These are phyloP conservation scores for Calonectria pauciramosa DNA, from an alignment of 2,329 filamentous ascomycete genomes.

Conservation along the genomic window DNA sequence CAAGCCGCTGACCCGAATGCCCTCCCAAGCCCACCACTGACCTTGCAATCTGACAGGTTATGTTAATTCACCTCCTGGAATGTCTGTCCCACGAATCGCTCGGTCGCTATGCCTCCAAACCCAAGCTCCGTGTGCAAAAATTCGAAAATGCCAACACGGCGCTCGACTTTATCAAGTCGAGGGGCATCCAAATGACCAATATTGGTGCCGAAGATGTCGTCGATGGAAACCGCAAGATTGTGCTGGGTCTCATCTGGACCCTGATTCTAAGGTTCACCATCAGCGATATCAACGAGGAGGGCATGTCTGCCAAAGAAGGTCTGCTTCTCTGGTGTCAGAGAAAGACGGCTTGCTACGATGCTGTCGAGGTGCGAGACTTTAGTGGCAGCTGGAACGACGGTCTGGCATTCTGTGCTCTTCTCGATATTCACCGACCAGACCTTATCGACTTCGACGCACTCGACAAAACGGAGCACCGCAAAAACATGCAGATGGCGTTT, in stretches of 20 bases:
- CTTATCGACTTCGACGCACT: conserved; percentile 96
- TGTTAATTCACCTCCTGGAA: conserved; percentile 97
- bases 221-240: conserved; percentile 97
- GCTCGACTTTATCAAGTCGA: conserved; percentile 90
- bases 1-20: not conserved
- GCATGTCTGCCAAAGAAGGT: conserved; percentile 97
- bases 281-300: conserved; percentile 98
- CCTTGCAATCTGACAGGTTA: conserved; percentile 69
- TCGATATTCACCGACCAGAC: conserved; percentile 97
- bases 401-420: conserved; percentile 92
- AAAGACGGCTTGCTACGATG: conserved; percentile 98
- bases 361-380: conserved; percentile 95
- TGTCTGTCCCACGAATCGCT: conserved; percentile 95
- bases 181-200: conserved; percentile 97
- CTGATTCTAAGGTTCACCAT: conserved; percentile 98
- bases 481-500: conserved; percentile 98
- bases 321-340: conserved; percentile 96
- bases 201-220: conserved; percentile 99
- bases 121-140: conserved; percentile 94
- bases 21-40: conserved; percentile 34
- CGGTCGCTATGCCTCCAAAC: conserved; percentile 95
- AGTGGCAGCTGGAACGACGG: conserved; percentile 98
- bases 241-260: conserved; percentile 97
- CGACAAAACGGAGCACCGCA: conserved; percentile 93
- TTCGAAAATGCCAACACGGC: conserved; percentile 99